Base-by-base conservation (phyloP, 2,329 filamentous ascomycete species). In the Botrytis paeoniae region DNA sequence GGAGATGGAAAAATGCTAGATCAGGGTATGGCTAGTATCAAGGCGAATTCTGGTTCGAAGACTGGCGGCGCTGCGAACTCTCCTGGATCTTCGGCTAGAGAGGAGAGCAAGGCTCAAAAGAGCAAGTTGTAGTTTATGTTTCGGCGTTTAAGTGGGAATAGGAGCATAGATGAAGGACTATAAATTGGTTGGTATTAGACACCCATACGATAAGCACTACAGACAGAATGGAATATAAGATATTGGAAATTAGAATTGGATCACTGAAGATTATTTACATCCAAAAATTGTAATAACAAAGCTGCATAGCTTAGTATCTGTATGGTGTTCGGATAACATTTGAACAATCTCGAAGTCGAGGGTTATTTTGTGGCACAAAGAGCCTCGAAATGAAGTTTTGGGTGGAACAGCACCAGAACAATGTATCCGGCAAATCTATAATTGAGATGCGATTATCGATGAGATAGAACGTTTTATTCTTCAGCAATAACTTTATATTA, bases 1-100 rank as follows among this genome's bases (percentile, higher is more conserved):
- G 75, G 72, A 71, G 64, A 59, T 62, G 64, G 39, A 39, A 72
- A 72, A 41, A 60, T 72, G 70, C 25, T 72, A 8, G 70, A 66
- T 68, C 62, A 72, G 70, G 62, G 51, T 12, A 64, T 71, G 69
- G 60, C 69, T 25, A 71, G 69, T 54, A 66, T 65, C 25, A 71
- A 65, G 69, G 41, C 69, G 4, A 71, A 71, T 35, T 29, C 43
- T 41, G 29, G 35, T 35, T 71, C 70, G n/a, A 65, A 64, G n/a
- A 48, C 25, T 51, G 60, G 69, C n/a, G 60, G 60, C 10, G 70
- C 61, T 45, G 70, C 70, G 20, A 71, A 65, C 41, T 25, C 45
- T 59, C 69, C 70, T 32, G 43, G 59, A 32, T 51, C 70, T 45
- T 32, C 70, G 4, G 43, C 70, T 39, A 71, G 61, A n/a, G 60